phyloP scores from a whole-genome alignment of 192 early-diverging fungal genomes.

The Backusella morwellensis region DNA sequence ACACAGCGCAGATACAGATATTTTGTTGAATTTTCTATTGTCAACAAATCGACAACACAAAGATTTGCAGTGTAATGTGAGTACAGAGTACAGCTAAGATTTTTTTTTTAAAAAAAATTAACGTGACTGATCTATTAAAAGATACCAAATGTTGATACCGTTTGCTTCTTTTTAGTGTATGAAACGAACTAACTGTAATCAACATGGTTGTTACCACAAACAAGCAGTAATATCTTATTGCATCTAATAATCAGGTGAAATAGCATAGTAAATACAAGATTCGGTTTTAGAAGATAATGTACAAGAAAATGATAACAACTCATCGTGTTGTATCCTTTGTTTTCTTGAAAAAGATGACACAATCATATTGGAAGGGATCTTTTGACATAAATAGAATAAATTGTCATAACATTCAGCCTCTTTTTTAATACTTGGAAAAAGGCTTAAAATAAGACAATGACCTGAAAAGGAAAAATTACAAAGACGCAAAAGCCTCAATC shows the following conservation, averaged over 20 bases:
- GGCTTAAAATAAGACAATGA: background rate
- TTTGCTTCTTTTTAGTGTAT: background rate
- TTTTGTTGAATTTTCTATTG: background rate
- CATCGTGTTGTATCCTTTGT: background rate
- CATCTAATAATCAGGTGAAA: background rate
- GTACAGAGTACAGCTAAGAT: background rate
- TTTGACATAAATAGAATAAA: background rate
- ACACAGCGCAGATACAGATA: background rate
- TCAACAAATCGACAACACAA: background rate
- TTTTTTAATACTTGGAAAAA: background rate
- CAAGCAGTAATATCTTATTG: background rate
- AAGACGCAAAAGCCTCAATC: background rate
- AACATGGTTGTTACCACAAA: background rate
- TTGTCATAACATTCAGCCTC: background rate
- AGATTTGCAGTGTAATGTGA: background rate
- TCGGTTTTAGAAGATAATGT: background rate
- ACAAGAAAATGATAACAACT: background rate
- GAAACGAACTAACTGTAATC: background rate
- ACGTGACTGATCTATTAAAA: background rate
- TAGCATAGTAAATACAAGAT: background rate
- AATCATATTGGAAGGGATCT: background rate
- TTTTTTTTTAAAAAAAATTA: background rate
- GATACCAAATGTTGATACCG: background rate
- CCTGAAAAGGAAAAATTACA: background rate
- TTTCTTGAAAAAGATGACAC: background rate